A percentile compares a stretch with the other conserved stretches of the same genome.
Conservation (phyloP, 768 basidiomycete species). For the Rhizopogon salebrosus region DNA sequence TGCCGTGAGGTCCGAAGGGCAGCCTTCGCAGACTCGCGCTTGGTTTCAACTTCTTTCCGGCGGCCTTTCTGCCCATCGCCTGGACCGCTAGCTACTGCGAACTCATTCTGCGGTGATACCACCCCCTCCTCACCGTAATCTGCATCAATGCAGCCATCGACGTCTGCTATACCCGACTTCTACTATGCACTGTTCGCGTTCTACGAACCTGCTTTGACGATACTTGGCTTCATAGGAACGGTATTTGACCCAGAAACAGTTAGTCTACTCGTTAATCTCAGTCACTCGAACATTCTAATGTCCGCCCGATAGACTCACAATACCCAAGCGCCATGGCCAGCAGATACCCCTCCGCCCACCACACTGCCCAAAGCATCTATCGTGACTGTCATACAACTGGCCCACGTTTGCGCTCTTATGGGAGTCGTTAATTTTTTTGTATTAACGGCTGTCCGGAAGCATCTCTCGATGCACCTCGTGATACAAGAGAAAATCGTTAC, state of each 20-base stretch:
- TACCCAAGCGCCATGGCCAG: slow-evolving; percentile 70
- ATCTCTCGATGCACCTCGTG: slow-evolving; percentile 52
- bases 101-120: background rate
- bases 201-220: slow-evolving; percentile 68
- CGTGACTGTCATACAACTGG: slow-evolving; percentile 71
- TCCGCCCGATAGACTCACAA: slow-evolving; percentile 53
- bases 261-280: slow-evolving; percentile 18
- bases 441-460: slow-evolving; percentile 53
- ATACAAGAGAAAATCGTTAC: slow-evolving; percentile 70
- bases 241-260: slow-evolving; percentile 61
- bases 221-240: slow-evolving; percentile 62
- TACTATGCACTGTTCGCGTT: slow-evolving; percentile 72
- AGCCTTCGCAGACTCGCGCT: no score
- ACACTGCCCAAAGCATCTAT: slow-evolving; percentile 54
- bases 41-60: background rate
- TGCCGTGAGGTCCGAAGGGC: no score
- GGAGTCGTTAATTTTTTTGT: slow-evolving; percentile 68
- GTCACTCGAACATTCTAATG: slow-evolving; percentile 1
- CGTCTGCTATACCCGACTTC: slow-evolving; percentile 64
- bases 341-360: slow-evolving; percentile 38
- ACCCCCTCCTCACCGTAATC: background rate
- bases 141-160: slow-evolving; percentile 32
- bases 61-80: background rate
- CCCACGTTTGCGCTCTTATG: slow-evolving; percentile 71
- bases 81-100: background rate